Conservation (phyloP, 306 rosid species). For the Dryas octopetala region DNA sequence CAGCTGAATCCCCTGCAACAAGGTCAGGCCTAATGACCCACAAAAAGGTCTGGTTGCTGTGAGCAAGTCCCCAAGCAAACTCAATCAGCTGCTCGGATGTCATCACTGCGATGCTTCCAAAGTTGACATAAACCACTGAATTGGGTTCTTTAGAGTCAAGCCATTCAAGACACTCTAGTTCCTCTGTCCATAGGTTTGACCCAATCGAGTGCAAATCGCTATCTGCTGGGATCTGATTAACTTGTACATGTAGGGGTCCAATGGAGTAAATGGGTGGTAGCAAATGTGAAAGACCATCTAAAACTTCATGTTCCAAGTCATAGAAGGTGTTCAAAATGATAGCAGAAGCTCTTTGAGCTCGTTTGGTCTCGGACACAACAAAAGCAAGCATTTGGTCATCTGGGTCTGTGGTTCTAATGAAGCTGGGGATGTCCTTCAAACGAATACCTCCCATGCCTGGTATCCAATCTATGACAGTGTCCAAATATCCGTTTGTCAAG, state of each 20-base stretch:
- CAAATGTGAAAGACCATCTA: constrained; percentile 31
- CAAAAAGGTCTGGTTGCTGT: constrained; percentile 39
- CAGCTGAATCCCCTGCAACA: constrained; percentile 34
- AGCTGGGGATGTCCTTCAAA: constrained; percentile 50
- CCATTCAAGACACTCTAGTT: constrained; percentile 54
- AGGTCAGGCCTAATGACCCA: constrained; percentile 68
- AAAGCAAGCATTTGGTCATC: constrained; percentile 37
- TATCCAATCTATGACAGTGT: constrained; percentile 50
- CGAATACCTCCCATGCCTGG: constrained; percentile 51
- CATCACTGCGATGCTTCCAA: constrained; percentile 56
- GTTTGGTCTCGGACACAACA: not conserved
- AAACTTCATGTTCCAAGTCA: constrained; percentile 40
- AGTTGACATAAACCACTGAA: constrained; percentile 27
- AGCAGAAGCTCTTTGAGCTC: constrained; percentile 48
- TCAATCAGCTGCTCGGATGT: constrained; percentile 48
- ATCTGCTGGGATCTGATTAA: constrained; percentile 10
- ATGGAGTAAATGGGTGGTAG: constrained; percentile 52
- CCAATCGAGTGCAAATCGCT: constrained; percentile 27
- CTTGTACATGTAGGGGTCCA: constrained; percentile 49
- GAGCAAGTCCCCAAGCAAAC: constrained; percentile 73
- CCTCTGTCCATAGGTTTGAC: constrained; percentile 71
- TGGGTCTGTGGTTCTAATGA: constrained; percentile 57
- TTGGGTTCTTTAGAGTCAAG: constrained; percentile 29
- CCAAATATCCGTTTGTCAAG: constrained; percentile 49
- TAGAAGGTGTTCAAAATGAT: constrained; percentile 55